phyloP scores from a whole-genome alignment of 257 asterid genomes.

The Solanum acaule region DNA sequence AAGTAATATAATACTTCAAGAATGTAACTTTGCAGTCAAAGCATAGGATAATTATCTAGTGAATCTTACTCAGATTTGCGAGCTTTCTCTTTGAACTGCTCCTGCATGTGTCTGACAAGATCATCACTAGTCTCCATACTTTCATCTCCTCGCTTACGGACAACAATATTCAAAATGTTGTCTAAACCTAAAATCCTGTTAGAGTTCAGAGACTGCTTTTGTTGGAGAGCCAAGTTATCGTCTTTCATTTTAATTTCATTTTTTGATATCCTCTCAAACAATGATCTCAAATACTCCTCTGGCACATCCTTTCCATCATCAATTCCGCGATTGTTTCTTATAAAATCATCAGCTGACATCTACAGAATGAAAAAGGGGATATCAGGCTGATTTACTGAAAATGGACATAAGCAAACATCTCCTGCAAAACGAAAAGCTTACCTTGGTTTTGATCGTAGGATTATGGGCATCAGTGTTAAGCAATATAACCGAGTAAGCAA shows the following conservation, averaged over 20 bases:
- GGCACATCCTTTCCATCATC: constrained; percentile 98
- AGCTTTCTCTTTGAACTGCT: constrained; percentile 98
- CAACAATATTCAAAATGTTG: constrained; percentile 80
- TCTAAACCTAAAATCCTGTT: constrained; percentile 79
- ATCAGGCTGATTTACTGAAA: neutral
- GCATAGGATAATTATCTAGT: constrained; percentile 9
- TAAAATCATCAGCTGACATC: constrained; percentile 98
- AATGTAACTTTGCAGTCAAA: neutral
- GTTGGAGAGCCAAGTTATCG: constrained; percentile 78
- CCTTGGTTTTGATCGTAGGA: constrained; percentile 98
- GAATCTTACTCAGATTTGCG: constrained; percentile 94
- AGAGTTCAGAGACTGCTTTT: constrained; percentile 76
- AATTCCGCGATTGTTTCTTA: constrained; percentile 91
- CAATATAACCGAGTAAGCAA: constrained; percentile 93
- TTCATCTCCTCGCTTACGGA: constrained; percentile 79
- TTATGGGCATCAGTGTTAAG: constrained; percentile 98
- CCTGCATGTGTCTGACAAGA: constrained; percentile 98
- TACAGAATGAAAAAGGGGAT: constrained; percentile 10
- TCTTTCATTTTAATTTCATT: constrained; percentile 98
- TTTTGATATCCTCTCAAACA: constrained; percentile 80
- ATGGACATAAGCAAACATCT: neutral
- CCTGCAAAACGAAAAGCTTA: constrained; percentile 14
- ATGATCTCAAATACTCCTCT: constrained; percentile 89
- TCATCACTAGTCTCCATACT: constrained; percentile 84
- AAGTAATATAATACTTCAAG: neutral